Conservation (phyloP, 1,284 basidiomycete species). For the Tranzscheliella williamsii region DNA sequence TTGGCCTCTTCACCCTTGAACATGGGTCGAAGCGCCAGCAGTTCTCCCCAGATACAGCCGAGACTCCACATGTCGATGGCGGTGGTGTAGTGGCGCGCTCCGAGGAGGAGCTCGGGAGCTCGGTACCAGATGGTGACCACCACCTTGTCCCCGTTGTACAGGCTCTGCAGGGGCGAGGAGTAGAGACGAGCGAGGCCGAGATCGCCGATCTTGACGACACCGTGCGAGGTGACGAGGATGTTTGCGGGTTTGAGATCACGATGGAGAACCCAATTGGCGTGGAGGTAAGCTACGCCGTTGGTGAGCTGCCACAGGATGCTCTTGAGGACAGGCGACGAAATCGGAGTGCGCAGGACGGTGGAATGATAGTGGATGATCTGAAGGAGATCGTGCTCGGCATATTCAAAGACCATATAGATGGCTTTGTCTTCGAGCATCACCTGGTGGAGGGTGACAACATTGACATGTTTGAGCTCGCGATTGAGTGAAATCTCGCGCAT, state of each 20-base stretch:
- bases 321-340: slow-evolving; percentile 80
- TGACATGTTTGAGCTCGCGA: slow-evolving; percentile 88
- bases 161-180: slow-evolving; percentile 79
- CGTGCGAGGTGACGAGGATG: slow-evolving; percentile 85
- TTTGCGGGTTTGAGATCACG: slow-evolving; percentile 98
- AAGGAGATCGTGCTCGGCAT: slow-evolving; percentile 85
- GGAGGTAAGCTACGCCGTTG: slow-evolving; percentile 91
- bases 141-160: slow-evolving; percentile 84
- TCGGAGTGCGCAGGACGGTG: slow-evolving; percentile 77
- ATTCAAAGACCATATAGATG: slow-evolving; percentile 88
- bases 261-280: slow-evolving; percentile 91
- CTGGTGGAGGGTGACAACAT: slow-evolving; percentile 86
- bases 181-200: slow-evolving; percentile 88
- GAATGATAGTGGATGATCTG: slow-evolving; percentile 98
- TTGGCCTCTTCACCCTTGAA: slow-evolving; percentile 99
- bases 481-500: slow-evolving; percentile 96
- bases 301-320: slow-evolving; percentile 93
- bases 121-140: slow-evolving; percentile 99
- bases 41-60: slow-evolving; percentile 94
- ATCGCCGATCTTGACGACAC: slow-evolving; percentile 96
- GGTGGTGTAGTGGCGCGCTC: slow-evolving; percentile 94
- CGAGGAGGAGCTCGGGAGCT: slow-evolving; percentile 89
- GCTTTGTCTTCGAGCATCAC: slow-evolving; percentile 97
- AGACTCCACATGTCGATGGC: slow-evolving; percentile 98
- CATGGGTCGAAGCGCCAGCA: slow-evolving; percentile 88